Conservation (phyloP, 2,329 filamentous ascomycete species). For the Trichoderma atroviride region DNA sequence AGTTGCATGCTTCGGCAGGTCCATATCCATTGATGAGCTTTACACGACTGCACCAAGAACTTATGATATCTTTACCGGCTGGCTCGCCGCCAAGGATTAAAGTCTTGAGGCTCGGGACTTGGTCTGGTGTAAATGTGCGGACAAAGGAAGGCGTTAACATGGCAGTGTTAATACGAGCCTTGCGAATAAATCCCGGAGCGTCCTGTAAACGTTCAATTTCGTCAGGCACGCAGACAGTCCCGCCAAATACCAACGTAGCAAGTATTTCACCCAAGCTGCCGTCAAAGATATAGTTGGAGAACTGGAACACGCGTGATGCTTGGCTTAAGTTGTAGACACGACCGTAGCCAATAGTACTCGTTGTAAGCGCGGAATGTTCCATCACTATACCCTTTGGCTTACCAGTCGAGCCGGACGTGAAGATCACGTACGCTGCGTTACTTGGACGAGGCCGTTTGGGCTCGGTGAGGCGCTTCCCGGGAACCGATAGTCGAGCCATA, state of each 20-base stretch:
- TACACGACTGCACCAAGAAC: constrained; percentile 31
- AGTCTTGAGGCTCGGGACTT: constrained; percentile 18
- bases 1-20: constrained; percentile 45
- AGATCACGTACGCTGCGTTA: constrained; percentile 13
- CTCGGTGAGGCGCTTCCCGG: neutral
- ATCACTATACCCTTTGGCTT: constrained; percentile 23
- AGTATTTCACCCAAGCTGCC: constrained; percentile 13
- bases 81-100: constrained; percentile 24
- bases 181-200: neutral
- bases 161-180: constrained; percentile 1
- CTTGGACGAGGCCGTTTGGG: neutral
- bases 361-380: constrained; percentile 14
- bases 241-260: neutral
- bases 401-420: constrained; percentile 14
- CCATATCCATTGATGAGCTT: constrained; percentile 46
- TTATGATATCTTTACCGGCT: neutral
- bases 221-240: constrained; percentile 7
- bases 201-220: constrained; percentile 4
- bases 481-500: constrained; percentile 1
- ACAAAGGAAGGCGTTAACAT: constrained; percentile 21
- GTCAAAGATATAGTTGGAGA: constrained; percentile 22
- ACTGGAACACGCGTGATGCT: constrained; percentile 14
- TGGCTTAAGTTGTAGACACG: neutral
- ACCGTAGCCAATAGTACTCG: neutral
- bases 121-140: constrained; percentile 7